A percentile compares a stretch with the other conserved stretches of the same genome.
Evolutionary conservation across 2,329 filamentous ascomycete species (phyloP).

Genomic region (Amauroascus niger): DNA sequence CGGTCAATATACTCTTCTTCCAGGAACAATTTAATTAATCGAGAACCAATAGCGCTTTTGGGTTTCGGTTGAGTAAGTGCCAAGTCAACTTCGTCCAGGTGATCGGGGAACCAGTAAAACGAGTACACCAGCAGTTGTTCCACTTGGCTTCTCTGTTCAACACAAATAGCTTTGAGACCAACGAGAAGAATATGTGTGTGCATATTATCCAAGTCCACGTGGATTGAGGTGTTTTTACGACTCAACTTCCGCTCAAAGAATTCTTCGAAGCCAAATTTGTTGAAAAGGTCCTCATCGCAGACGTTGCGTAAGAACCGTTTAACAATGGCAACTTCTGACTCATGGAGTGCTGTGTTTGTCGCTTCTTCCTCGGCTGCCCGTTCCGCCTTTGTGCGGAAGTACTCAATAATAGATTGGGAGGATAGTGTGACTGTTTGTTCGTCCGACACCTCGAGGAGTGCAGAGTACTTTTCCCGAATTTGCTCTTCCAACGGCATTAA

Average conservation of each 20-base stretch:
- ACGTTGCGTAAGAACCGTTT: constrained; percentile 22
- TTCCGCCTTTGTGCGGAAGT: constrained; percentile 10
- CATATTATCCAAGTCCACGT: constrained; percentile 20
- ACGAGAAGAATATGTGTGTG: constrained; percentile 9
- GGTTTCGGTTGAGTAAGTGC: constrained; percentile 19
- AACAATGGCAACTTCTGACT: constrained; percentile 21
- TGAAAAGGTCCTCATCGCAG: constrained; percentile 21
- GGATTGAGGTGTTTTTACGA: constrained; percentile 17
- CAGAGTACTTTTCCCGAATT: constrained; percentile 21
- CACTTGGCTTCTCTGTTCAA: constrained; percentile 3
- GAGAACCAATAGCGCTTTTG: constrained; percentile 20
- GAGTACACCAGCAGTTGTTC: constrained; percentile 6
- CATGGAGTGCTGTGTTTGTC: constrained; percentile 16
- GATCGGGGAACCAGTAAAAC: constrained; percentile 14
- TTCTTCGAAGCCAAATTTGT: constrained; percentile 23
- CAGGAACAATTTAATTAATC: constrained; percentile 20
- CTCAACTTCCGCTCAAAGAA: constrained; percentile 22
- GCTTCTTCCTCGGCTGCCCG: constrained; percentile 4
- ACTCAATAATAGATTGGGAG: constrained; percentile 22
- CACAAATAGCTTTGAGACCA: constrained; percentile 13
- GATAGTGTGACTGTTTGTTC: constrained; percentile 14
- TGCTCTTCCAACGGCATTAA: constrained; percentile 20
- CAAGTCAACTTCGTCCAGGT: constrained; percentile 17
- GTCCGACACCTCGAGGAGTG: constrained; percentile 18
- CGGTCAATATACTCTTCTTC: constrained; percentile 17